A percentile compares a stretch with the other conserved stretches of the same genome.
Evolutionary conservation across 768 basidiomycete species (phyloP).

Genomic region (Galerina sulciceps): DNA sequence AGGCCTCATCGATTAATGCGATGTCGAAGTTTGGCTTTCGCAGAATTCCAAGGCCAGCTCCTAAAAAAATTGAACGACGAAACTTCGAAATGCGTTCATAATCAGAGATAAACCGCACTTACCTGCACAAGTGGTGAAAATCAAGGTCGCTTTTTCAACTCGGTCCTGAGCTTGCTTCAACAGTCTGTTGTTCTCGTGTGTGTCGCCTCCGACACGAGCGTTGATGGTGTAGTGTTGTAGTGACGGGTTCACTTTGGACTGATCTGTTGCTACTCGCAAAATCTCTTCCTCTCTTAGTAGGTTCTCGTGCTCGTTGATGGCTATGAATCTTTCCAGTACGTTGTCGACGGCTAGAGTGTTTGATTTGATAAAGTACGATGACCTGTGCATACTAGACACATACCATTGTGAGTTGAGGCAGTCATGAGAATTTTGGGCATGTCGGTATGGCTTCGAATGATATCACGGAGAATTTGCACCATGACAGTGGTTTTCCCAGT

Average conservation of each 20-base stretch:
- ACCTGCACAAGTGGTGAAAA: slow-evolving; percentile 72
- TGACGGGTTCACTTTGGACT: slow-evolving; percentile 60
- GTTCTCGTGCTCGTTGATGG: slow-evolving; percentile 42
- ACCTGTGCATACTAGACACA: neutral
- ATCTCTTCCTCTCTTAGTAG: slow-evolving; percentile 60
- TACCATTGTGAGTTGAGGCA: slow-evolving; percentile 73
- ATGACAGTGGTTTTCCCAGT: slow-evolving; percentile 78
- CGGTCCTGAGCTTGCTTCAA: slow-evolving; percentile 63
- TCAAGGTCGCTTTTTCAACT: slow-evolving; percentile 56
- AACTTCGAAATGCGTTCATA: neutral
- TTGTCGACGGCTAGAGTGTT: slow-evolving; percentile 62
- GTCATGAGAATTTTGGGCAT: slow-evolving; percentile 66
- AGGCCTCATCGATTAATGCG: slow-evolving; percentile 72
- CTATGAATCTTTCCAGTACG: slow-evolving; percentile 65
- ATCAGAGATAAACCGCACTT: slow-evolving; percentile 1
- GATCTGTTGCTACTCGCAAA: slow-evolving; percentile 71
- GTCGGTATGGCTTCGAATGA: slow-evolving; percentile 34
- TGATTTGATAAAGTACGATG: neutral
- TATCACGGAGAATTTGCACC: slow-evolving; percentile 56
- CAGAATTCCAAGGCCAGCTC: slow-evolving; percentile 62
- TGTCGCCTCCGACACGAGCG: slow-evolving; percentile 64
- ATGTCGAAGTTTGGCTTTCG: slow-evolving; percentile 61
- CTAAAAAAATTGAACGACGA: slow-evolving; percentile 20
- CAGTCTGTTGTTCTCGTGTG: slow-evolving; percentile 60
- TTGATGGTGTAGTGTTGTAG: slow-evolving; percentile 66